These are phyloP conservation scores for Rusavskia elegans DNA, from an alignment of 495 filamentous ascomycete species.

Conservation along the genomic window DNA sequence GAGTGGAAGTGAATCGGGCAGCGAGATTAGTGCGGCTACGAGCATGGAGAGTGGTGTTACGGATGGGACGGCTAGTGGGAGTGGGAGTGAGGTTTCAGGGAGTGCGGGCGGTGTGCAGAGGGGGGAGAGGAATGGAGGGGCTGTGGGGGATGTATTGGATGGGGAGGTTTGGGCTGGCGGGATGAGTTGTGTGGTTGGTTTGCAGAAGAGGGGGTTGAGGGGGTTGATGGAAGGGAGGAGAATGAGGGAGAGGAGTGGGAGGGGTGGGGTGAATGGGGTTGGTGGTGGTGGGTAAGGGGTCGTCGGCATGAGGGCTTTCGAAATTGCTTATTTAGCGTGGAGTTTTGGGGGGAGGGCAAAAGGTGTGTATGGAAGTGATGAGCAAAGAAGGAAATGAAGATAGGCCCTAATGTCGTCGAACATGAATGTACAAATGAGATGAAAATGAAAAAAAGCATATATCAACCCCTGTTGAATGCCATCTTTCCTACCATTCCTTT, in stretches of 20 bases:
- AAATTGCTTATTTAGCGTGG: conserved; percentile 1
- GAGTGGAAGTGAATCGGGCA: conserved; percentile 1
- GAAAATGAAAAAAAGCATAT: too few relatives aligned
- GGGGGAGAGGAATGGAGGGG: conserved; percentile 25
- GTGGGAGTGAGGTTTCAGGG: not conserved
- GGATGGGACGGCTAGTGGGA: not conserved
- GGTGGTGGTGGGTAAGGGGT: conserved; percentile 10
- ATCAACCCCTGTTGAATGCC: too few relatives aligned
- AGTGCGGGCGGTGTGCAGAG: conserved; percentile 21
- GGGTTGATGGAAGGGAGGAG: conserved; percentile 91
- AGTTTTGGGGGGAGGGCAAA: not conserved
- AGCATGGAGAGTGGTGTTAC: conserved; percentile 19
- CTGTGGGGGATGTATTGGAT: conserved; percentile 24
- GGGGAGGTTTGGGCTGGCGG: conserved; percentile 69
- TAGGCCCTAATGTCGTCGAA: too few relatives aligned
- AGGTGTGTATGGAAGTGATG: too few relatives aligned
- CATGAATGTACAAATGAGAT: too few relatives aligned
- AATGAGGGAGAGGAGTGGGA: conserved; percentile 51
- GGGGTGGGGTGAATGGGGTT: conserved; percentile 15
- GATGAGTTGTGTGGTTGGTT: conserved; percentile 80
- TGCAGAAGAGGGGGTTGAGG: conserved; percentile 84
- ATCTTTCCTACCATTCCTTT: too few relatives aligned
- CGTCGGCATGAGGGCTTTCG: not conserved
- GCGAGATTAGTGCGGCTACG: conserved; percentile 2
- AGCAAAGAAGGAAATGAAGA: too few relatives aligned